Evolutionary conservation across 73 alveolate genomes (phyloP).

Genomic region (Breviolum minutum): DNA sequence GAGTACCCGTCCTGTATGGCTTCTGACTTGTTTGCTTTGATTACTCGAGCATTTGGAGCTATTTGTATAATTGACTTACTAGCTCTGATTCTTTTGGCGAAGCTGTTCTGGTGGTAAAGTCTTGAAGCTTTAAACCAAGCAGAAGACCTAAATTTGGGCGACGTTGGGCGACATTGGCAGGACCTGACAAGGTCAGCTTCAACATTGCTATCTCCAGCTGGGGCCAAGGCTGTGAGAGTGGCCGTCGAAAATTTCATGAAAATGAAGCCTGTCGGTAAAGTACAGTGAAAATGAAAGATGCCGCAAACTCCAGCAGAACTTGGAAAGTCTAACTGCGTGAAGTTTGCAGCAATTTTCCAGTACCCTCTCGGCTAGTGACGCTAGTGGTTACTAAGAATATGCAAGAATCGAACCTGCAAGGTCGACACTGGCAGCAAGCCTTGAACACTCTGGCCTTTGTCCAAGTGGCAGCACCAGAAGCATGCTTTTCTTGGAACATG

Average conservation of each 20-base stretch:
- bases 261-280: background rate
- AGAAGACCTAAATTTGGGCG: background rate
- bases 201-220: slow-evolving; percentile 48
- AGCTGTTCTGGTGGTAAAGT: background rate
- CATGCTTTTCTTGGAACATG: no score
- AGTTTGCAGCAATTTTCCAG: no score
- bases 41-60: no score
- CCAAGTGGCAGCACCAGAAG: background rate
- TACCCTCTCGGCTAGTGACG: no score
- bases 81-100: background rate
- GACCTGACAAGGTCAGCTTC: slow-evolving; percentile 67
- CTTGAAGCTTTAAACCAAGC: background rate
- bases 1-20: no score
- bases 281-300: background rate
- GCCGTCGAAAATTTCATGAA: background rate
- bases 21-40: no score
- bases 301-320: background rate
- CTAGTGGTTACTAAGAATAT: no score
- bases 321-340: background rate
- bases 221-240: slow-evolving; percentile 22
- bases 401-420: background rate
- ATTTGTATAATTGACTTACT: background rate
- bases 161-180: background rate
- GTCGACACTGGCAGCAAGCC: slow-evolving; percentile 1
- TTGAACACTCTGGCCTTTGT: background rate